Evolutionary conservation across 257 asterid species (phyloP), one percentile per base, ranked within the genome.

Genomic region (Primulina tabacum): DNA sequence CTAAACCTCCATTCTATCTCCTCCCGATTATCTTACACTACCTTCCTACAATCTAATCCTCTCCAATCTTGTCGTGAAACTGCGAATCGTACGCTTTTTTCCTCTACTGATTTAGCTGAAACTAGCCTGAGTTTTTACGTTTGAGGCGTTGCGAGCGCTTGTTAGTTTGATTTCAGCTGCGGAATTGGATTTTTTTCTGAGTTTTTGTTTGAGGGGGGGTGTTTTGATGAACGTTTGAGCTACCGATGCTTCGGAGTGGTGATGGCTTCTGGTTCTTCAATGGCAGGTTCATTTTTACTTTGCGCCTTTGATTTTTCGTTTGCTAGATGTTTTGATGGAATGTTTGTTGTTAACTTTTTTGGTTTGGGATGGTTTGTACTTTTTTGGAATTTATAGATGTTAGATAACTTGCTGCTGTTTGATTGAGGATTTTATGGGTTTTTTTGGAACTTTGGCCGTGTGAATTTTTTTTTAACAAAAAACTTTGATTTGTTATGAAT

Each of bases 261-360:
- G 69, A 91, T 91, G 97, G 74, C 83, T 66, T 73, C 86, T 80
- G 85, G 88, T 78, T 73, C 96, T 71, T 87, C 91, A 79, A 75
- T 89, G 92, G 85, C 96, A 80, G 92, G 96, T 90, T 38, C 58
- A 77, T 69, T 61, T 32, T 60, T 40, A 17, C 40, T 14, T 10
- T 29, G 47, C 10, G 37, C 55, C 20, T 16, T 66, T 52, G 20
- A 40, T 55, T 53, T 32, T 21, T 69, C 14, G n/a, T 33, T 75
- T 62, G 11, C 21, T 68, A 7, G 24, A 60, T 62, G 70, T 62
- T 69, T 43, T 62, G 75, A 61, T 69, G 71, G 33, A 20, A 37
- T 60, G 71, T 60, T 64, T 73, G 28, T 62, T 55, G 59, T 64
- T 71, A 58, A 11, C 26, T 69, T 56, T 59, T 30, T 21, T 72